Conservation (phyloP, 441 rosid genomes). For the Gossypium gossypioides region DNA sequence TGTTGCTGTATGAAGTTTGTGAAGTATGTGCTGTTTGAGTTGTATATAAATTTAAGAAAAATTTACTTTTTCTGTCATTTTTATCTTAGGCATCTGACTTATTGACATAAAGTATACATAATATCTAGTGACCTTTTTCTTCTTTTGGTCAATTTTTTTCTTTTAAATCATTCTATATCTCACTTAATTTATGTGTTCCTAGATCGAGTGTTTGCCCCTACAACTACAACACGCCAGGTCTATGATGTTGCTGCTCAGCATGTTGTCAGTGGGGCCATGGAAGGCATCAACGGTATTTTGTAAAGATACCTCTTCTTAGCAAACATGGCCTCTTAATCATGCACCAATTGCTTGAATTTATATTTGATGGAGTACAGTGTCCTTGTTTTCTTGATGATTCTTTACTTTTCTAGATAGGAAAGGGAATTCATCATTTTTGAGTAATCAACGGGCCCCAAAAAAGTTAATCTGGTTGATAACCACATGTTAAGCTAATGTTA, state of each 20-base stretch:
- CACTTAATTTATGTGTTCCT: slow-evolving; percentile 20
- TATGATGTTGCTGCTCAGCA: slow-evolving; percentile 96
- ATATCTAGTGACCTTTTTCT: background rate
- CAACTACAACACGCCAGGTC: slow-evolving; percentile 96
- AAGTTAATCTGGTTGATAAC: background rate
- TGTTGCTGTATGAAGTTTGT: background rate
- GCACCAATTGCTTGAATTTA: too few relatives aligned
- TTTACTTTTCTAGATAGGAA: background rate
- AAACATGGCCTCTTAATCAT: background rate
- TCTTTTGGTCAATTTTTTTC: background rate
- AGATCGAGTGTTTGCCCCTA: slow-evolving; percentile 98
- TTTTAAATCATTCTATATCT: background rate
- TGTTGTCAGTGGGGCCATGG: slow-evolving; percentile 92
- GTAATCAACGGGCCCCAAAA: too few relatives aligned
- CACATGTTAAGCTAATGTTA: background rate
- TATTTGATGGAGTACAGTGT: background rate
- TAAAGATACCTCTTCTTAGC: slow-evolving; percentile 2
- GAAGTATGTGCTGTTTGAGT: background rate
- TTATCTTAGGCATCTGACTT: background rate
- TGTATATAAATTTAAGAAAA: background rate
- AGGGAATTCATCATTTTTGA: background rate
- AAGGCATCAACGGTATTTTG: slow-evolving; percentile 76
- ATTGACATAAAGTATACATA: background rate
- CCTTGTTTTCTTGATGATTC: background rate
- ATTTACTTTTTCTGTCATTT: background rate